Percentiles rank a stretch among this genome's conserved stretches.
phyloP scores from a whole-genome alignment of 2,329 filamentous ascomycete genomes.

The Ophiocordyceps unilateralis region DNA sequence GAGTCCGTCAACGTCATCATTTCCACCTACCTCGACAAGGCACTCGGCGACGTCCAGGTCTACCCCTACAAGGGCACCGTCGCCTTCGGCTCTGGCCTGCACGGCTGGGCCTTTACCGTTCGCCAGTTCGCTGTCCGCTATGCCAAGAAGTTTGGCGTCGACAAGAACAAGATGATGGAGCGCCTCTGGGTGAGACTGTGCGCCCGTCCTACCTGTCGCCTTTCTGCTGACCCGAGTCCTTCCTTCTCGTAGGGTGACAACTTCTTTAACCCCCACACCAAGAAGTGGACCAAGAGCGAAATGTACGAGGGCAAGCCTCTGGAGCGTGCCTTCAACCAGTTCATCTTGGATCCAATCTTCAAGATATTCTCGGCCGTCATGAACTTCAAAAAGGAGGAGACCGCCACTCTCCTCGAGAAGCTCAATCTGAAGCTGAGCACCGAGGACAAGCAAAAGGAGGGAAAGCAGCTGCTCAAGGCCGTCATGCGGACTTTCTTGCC shows the following conservation, averaged over 20 bases:
- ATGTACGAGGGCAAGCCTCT: slow-evolving; percentile 73
- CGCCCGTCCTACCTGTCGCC: not conserved
- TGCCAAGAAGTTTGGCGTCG: slow-evolving; percentile 99
- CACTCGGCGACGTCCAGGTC: slow-evolving; percentile 93
- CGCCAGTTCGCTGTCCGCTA: slow-evolving; percentile 93
- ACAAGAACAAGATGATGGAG: slow-evolving; percentile 99
- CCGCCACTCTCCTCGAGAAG: slow-evolving; percentile 70
- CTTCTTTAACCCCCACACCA: slow-evolving; percentile 99
- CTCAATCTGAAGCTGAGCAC: slow-evolving; percentile 77
- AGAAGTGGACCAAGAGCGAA: slow-evolving; percentile 95
- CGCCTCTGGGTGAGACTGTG: slow-evolving; percentile 72
- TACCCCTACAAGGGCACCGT: slow-evolving; percentile 96
- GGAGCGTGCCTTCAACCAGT: slow-evolving; percentile 99
- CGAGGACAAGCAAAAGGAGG: slow-evolving; percentile 86
- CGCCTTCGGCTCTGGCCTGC: slow-evolving; percentile 97
- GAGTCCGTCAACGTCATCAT: slow-evolving; percentile 99
- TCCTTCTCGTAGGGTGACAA: slow-evolving; percentile 58
- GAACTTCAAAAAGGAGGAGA: slow-evolving; percentile 98
- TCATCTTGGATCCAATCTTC: slow-evolving; percentile 99
- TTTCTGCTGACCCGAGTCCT: slow-evolving; percentile 5
- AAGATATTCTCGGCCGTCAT: slow-evolving; percentile 92
- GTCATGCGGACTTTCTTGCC: slow-evolving; percentile 99
- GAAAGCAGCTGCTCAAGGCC: slow-evolving; percentile 94
- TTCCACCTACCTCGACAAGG: slow-evolving; percentile 95
- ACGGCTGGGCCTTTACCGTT: slow-evolving; percentile 99